Conservation (phyloP, 148 eudicot species). For the Rhododendron griersonianum region DNA sequence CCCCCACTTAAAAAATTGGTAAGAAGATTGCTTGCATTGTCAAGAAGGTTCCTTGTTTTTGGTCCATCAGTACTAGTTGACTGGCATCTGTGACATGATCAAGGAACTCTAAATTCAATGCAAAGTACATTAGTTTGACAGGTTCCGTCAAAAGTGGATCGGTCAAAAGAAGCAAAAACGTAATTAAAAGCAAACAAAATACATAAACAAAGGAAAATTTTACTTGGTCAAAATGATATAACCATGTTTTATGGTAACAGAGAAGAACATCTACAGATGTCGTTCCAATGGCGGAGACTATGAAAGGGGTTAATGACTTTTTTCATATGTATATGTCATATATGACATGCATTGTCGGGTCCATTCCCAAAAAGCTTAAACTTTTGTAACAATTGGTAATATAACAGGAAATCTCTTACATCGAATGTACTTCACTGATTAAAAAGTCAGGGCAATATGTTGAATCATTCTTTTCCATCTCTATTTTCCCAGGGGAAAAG, state of each 20-base stretch:
- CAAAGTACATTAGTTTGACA: not conserved
- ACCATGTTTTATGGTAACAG: not conserved
- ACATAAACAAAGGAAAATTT: not conserved
- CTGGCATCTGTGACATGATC: conserved; percentile 57
- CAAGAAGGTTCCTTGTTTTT: conserved; percentile 66
- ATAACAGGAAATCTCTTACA: not conserved
- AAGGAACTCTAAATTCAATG: not conserved
- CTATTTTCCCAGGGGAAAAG: not conserved
- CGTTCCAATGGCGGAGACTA: not conserved
- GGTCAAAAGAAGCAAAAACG: not conserved
- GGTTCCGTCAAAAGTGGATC: not conserved
- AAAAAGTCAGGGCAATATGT: not conserved
- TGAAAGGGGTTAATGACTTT: not conserved
- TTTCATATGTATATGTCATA: too few relatives aligned
- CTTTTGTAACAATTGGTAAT: not conserved
- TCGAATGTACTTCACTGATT: not conserved
- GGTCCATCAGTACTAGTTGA: conserved; percentile 62
- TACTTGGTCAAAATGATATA: not conserved
- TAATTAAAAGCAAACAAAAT: not conserved
- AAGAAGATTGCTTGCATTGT: conserved; percentile 92
- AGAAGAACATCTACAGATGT: not conserved
- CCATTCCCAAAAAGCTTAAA: not conserved
- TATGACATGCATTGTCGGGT: not conserved
- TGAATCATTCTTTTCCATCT: not conserved
- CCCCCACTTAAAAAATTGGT: conserved; percentile 89